Evolutionary conservation across 1,284 basidiomycete species (phyloP).

Genomic region (Irpex sp.): DNA sequence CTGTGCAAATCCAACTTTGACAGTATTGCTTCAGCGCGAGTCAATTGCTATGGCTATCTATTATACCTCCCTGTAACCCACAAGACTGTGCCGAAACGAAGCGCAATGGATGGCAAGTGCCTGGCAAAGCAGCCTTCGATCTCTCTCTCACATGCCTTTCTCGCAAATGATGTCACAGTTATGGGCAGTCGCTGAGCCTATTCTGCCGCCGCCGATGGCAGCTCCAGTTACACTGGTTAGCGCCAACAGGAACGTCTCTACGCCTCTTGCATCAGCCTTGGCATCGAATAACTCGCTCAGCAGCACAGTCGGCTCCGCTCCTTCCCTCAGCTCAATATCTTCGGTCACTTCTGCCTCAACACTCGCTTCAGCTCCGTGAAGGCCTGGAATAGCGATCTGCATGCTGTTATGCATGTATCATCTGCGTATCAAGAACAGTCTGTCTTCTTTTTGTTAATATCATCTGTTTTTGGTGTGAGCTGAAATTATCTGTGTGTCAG

Average conservation of each 20-base stretch:
- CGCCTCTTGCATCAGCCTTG: conserved; percentile 47
- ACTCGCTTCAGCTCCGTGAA: conserved; percentile 39
- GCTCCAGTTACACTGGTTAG: conserved; percentile 37
- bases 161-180: conserved; percentile 24
- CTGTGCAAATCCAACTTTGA: not conserved
- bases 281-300: conserved; percentile 24
- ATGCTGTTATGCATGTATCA: no score
- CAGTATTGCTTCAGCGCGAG: conserved; percentile 35
- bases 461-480: no score
- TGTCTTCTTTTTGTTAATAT: no score
- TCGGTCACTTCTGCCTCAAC: conserved; percentile 42
- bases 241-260: conserved; percentile 56
- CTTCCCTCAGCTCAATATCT: no score
- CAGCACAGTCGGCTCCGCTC: conserved; percentile 36
- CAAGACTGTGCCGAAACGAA: conserved; percentile 45
- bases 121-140: conserved; percentile 37
- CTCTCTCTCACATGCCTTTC: conserved; percentile 44
- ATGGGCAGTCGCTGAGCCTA: conserved; percentile 7
- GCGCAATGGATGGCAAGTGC: conserved; percentile 35
- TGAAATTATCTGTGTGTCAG: no score
- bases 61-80: conserved; percentile 50
- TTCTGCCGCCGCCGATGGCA: conserved; percentile 33
- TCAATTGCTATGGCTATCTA: conserved; percentile 53
- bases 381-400: no score
- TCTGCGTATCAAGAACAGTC: no score